phyloP scores from a whole-genome alignment of 352 stramenopile genomes.

The Globisporangium rhizosaccharum region DNA sequence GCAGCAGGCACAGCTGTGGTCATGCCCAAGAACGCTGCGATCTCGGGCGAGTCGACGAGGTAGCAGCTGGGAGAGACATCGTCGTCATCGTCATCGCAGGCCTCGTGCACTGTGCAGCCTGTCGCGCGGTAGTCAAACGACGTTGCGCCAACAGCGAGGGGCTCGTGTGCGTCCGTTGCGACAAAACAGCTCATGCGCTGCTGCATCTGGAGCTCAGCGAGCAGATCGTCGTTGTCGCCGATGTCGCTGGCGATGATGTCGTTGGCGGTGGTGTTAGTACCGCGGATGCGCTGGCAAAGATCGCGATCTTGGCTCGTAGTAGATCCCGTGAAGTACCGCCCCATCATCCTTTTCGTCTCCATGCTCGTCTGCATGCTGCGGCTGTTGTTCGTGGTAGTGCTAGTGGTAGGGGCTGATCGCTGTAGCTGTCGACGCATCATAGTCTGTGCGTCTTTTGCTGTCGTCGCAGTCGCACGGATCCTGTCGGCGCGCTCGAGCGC shows the following conservation, averaged over 20 bases:
- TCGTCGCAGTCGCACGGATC: too few relatives aligned
- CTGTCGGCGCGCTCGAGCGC: too few relatives aligned
- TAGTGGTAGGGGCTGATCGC: background rate
- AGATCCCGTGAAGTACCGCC: background rate
- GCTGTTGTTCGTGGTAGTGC: background rate
- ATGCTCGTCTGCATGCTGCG: conserved; percentile 1
- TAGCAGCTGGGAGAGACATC: conserved; percentile 2
- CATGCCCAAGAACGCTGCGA: conserved; percentile 12
- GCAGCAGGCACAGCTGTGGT: background rate
- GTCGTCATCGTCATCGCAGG: background rate
- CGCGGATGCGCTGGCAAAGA: background rate
- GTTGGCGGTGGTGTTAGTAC: background rate
- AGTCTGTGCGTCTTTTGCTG: background rate
- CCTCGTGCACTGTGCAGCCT: background rate
- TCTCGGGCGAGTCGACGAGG: conserved; percentile 11
- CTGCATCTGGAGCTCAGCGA: conserved; percentile 4
- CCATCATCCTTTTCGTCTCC: conserved; percentile 10
- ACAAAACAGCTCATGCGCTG: background rate
- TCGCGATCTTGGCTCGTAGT: too few relatives aligned
- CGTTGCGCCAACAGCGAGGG: background rate
- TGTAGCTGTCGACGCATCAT: background rate
- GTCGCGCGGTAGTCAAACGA: background rate
- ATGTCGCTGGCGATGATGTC: background rate
- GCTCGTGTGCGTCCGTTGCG: background rate
- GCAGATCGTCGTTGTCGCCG: background rate